Evolutionary conservation across 1,284 basidiomycete genomes (phyloP), one percentile per base, ranked within the genome.

Genomic region (Cryptococcus sp.): DNA sequence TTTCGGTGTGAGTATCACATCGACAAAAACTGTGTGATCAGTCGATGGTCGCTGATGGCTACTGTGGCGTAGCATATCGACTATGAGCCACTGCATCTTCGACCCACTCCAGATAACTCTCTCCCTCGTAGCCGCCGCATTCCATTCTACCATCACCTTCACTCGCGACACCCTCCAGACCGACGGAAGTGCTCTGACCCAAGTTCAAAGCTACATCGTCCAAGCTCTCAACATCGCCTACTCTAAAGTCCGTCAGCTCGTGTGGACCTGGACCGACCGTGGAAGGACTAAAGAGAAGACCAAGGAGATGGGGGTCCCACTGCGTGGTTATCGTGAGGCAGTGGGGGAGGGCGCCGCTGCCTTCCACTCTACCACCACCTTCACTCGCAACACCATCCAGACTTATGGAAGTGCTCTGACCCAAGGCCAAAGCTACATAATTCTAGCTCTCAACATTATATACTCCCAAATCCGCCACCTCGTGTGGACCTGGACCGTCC

Each of bases 281-380:
- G 18, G 20, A 18, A 20, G 18, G 16, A 20, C 48, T 16, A 36
- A 71, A 43, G 42, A 46, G 21, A 57, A 57, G 21, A 68, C 70
- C 2, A 61, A 62, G 44, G 48, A 57, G 15, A 46, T 59, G 36
- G 70, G 70, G 33, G 45, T 70, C 39, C 65, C 68, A 4, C 60
- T 67, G 11, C 65, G 67, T 12, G 53, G 63, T 23, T 63, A 64
- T 33, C 28, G 28, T 9, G 28, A 5, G 28, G 28, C 55, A 63
- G 28, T 33, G 28, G 28, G 9, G 28, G 28, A 33, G 28, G 28
- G 28, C 5, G 28, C 12, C 23, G 23, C 11, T 28, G 39, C 40
- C 21, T 18, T 40, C 1, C 6, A 43, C 9, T 51, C 37, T 24
- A 42, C 15, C 21, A 15, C 42, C 36, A 2, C 13, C 21, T 43